phyloP scores from a whole-genome alignment of 140 eudicot genomes.

The Ambrosia hybrid region DNA sequence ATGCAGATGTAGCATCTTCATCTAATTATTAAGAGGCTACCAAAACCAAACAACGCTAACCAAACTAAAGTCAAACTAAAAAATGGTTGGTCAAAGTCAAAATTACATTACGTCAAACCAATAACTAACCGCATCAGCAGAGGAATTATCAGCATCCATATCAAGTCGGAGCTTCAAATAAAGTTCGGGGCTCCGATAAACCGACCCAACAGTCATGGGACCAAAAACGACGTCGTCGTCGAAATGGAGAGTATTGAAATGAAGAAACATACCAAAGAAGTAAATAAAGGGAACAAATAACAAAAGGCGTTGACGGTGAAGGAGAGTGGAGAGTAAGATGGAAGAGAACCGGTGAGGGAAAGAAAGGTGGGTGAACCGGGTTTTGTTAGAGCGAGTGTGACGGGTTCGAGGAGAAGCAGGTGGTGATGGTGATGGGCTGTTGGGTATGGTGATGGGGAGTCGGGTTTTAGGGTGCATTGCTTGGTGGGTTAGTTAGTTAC shows the following conservation, averaged over 20 bases:
- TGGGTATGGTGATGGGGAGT: constrained; percentile 63
- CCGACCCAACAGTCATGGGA: constrained; percentile 62
- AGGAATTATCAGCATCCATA: constrained; percentile 67
- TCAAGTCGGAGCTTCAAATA: constrained; percentile 70
- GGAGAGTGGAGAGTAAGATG: constrained; percentile 48
- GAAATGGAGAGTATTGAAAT: constrained; percentile 53
- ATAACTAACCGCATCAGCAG: constrained; percentile 75
- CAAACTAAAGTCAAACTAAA: not conserved
- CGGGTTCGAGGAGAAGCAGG: constrained; percentile 69
- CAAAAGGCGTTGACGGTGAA: constrained; percentile 69
- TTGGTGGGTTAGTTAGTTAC: constrained; percentile 29
- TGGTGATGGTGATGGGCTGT: constrained; percentile 63
- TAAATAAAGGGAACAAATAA: constrained; percentile 73
- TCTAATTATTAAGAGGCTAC: no score
- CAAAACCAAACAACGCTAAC: not conserved
- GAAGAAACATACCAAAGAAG: constrained; percentile 57
- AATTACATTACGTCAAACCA: constrained; percentile 24
- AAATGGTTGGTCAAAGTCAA: constrained; percentile 29
- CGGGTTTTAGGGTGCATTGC: constrained; percentile 72
- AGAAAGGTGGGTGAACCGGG: constrained; percentile 38
- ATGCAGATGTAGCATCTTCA: no score
- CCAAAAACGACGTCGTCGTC: constrained; percentile 51
- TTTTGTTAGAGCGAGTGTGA: constrained; percentile 38
- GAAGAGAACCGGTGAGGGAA: constrained; percentile 55
- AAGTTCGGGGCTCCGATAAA: constrained; percentile 78